These are phyloP conservation scores for Vanrija sp. DNA, from an alignment of 1,284 basidiomycete species.

Conservation along the genomic window DNA sequence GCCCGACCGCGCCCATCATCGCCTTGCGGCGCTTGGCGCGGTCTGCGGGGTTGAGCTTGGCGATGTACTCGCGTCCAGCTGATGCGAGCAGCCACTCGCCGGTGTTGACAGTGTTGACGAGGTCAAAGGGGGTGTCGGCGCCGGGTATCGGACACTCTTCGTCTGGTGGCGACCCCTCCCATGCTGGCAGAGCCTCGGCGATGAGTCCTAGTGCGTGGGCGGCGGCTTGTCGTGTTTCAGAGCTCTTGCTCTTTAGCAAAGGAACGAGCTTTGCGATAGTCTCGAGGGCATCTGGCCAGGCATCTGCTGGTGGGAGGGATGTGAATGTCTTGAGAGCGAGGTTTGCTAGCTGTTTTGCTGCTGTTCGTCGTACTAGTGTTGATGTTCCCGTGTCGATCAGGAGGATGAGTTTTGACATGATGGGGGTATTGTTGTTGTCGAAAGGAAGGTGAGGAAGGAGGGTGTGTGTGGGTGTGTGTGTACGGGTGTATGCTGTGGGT, in stretches of 20 bases:
- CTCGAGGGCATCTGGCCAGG: conserved; percentile 46
- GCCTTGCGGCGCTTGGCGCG: conserved; percentile 41
- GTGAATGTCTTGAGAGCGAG: conserved; percentile 40
- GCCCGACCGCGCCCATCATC: conserved; percentile 43
- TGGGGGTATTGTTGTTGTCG: neutral
- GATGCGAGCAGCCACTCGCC: conserved; percentile 37
- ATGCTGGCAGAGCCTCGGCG: conserved; percentile 19
- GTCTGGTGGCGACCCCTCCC: conserved; percentile 5
- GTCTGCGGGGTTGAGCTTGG: conserved; percentile 35
- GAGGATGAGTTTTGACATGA: conserved; percentile 43
- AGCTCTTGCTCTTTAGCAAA: conserved; percentile 40
- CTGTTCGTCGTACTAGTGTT: conserved; percentile 43
- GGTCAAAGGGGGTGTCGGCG: conserved; percentile 21
- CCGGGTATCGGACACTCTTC: conserved; percentile 13
- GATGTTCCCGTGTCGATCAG: conserved; percentile 49
- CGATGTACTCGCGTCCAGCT: conserved; percentile 43
- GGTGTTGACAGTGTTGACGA: conserved; percentile 17
- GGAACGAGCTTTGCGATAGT: conserved; percentile 45
- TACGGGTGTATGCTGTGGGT: no score
- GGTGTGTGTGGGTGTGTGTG: neutral
- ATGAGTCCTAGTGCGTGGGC: conserved; percentile 44
- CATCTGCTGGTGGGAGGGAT: conserved; percentile 31
- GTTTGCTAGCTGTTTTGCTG: conserved; percentile 47
- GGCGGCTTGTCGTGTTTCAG: conserved; percentile 47
- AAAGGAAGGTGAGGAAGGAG: no score